A percentile compares a stretch with the other conserved stretches of the same genome.
phyloP scores from a whole-genome alignment of 2,329 filamentous ascomycete species.

The Sporothrix curviconia region DNA sequence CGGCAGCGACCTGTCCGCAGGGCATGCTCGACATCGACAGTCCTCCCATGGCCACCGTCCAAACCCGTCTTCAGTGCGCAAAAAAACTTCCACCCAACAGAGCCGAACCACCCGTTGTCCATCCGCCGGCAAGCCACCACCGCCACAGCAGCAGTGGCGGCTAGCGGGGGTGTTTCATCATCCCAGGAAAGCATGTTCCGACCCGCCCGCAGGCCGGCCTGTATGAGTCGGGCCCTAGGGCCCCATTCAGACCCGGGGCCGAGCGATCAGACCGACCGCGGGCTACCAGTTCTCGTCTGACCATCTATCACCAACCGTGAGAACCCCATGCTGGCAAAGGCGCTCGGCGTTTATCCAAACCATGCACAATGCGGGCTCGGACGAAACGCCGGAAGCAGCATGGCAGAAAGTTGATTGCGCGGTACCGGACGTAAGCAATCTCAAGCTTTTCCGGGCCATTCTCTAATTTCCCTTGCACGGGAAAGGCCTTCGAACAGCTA shows the following conservation, averaged over 20 bases:
- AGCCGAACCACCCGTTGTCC: conserved; percentile 31
- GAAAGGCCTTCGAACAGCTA: too few species aligned
- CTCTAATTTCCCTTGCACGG: too few species aligned
- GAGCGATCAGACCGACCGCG: conserved; percentile 36
- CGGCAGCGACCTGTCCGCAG: conserved; percentile 30
- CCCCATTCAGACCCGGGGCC: conserved; percentile 17
- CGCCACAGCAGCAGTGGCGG: conserved; percentile 15
- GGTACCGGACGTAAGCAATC: conserved; percentile 43
- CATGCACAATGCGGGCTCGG: conserved; percentile 30
- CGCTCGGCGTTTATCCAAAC: conserved; percentile 30
- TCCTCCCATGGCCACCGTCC: conserved; percentile 25
- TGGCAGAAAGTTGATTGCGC: conserved; percentile 51
- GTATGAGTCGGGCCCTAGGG: conserved; percentile 41
- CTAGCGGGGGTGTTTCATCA: conserved; percentile 24
- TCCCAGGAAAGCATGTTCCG: conserved; percentile 51
- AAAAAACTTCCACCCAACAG: conserved; percentile 41
- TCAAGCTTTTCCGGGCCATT: conserved; percentile 47
- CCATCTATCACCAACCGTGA: conserved; percentile 48
- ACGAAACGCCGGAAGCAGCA: conserved; percentile 25
- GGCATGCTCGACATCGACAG: conserved; percentile 48
- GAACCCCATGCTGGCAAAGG: conserved; percentile 45
- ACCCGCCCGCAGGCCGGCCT: conserved; percentile 43
- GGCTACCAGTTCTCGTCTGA: conserved; percentile 59
- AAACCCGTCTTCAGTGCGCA: conserved; percentile 37
- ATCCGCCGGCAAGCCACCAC: conserved; percentile 17